Evolutionary conservation across 2,329 filamentous ascomycete species (phyloP).

Genomic region (Berkeleyomyces rouxiae): DNA sequence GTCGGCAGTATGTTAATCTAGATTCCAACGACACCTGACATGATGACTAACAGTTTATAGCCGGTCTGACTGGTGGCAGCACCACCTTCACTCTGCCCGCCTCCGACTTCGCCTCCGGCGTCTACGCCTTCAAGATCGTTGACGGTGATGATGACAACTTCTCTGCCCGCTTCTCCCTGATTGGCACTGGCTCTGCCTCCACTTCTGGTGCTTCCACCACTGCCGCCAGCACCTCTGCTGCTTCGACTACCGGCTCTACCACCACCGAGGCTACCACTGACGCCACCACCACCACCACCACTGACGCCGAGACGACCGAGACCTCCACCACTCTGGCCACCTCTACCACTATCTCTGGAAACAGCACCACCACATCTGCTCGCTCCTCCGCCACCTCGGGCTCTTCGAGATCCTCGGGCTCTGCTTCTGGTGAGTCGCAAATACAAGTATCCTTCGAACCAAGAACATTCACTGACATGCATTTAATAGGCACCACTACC

Average conservation of each 20-base stretch:
- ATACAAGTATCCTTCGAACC: not conserved
- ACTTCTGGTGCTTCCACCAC: constrained; percentile 1
- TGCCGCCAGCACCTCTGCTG: not conserved
- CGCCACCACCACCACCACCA: constrained; percentile 15
- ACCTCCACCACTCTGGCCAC: constrained; percentile 12
- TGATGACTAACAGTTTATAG: constrained; percentile 17
- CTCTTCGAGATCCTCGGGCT: constrained; percentile 5
- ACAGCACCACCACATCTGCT: constrained; percentile 15
- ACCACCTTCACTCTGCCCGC: constrained; percentile 25
- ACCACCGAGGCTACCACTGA: constrained; percentile 11
- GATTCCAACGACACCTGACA: not conserved
- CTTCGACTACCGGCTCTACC: not conserved
- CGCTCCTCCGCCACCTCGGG: constrained; percentile 9
- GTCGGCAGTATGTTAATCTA: constrained; percentile 33
- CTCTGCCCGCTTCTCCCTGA: constrained; percentile 24
- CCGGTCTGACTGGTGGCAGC: constrained; percentile 20
- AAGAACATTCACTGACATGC: not conserved
- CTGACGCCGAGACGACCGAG: constrained; percentile 13
- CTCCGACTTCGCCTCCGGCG: constrained; percentile 22
- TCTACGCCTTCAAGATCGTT: constrained; percentile 30
- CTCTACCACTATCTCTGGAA: constrained; percentile 15
- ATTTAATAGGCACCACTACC: not conserved
- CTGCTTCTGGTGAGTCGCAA: constrained; percentile 12
- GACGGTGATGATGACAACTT: constrained; percentile 29
- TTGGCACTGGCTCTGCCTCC: constrained; percentile 17